Evolutionary conservation across 192 early-diverging fungal species (phyloP), one percentile per base, ranked within the genome.

Genomic region (Linnemannia schmuckeri): DNA sequence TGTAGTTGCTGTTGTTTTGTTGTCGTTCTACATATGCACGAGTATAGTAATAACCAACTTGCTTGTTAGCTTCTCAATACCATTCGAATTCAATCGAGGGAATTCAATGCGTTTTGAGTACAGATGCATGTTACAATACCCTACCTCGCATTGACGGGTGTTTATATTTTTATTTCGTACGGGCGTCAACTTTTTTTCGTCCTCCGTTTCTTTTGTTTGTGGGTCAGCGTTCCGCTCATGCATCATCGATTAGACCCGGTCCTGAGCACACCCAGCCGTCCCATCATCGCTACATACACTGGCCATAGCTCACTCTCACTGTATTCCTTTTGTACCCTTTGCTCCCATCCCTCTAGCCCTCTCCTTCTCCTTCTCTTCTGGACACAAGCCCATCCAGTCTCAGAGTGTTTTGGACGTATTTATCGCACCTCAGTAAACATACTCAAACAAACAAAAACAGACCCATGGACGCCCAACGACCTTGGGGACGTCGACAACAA

Each of bases 211-310:
- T 33, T 66, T 27, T 66, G 61, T 66, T 66, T 33, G 61, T 35
- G 61, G 61, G 61, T 33, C 30, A 66, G 33, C 61, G 61, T 30
- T 66, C 27, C 27, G 61, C 61, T 66, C 13, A 30, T 66, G 61
- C 61, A 35, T 13, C 6, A 30, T 66, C 8, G 6, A 66, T 66
- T 27, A 20, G 38, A 40, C 10, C 70, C 18, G 2, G 38, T 38
- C 70, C n/a, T 35, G 70, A 70, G 69, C 22, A 55, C 52, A 55
- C 52, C 72, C 41, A 47, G 17, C 72, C 44, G 42, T 44, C 41
- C 41, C 40, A 74, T 6, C n/a, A 41, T 42, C 72, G 40, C 72
- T 30, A 17, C 44, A 27, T 30, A 17, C 72, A 27, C 15, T 49
- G 27, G 20, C 46, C 46, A 27, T 66, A 33, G 61, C 61, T 66